A percentile compares a stretch with the other conserved stretches of the same genome.
Evolutionary conservation across 345 rosid genomes (phyloP).

Genomic region (Rhizophora mangle): DNA sequence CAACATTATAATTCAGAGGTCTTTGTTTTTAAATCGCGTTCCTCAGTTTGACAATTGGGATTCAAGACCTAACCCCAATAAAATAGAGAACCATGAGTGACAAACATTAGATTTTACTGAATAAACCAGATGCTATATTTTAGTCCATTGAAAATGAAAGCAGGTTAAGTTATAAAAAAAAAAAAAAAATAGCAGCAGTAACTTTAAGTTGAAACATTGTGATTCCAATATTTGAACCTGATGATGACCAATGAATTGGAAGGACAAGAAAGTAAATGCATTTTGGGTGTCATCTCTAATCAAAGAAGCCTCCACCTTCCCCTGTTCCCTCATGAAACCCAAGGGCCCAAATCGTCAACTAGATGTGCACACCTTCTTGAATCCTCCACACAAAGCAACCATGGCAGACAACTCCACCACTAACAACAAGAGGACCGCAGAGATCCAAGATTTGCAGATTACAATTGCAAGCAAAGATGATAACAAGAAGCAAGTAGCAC

Average conservation of each 20-base stretch:
- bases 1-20: too few relatives aligned
- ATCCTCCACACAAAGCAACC: constrained; percentile 30
- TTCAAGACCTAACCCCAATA: too few relatives aligned
- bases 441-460: constrained; percentile 73
- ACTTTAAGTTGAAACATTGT: constrained; percentile 43
- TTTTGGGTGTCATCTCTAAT: constrained; percentile 32
- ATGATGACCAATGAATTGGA: constrained; percentile 24
- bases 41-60: too few relatives aligned
- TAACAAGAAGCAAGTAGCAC: constrained; percentile 51
- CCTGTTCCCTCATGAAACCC: constrained; percentile 22
- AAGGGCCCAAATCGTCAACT: constrained; percentile 16
- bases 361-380: constrained; percentile 51
- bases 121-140: background rate
- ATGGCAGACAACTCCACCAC: constrained; percentile 26
- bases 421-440: constrained; percentile 36
- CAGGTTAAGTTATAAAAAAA: background rate
- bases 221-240: constrained; percentile 37
- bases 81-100: background rate
- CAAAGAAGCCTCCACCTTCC: constrained; percentile 19
- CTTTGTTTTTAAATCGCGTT: too few relatives aligned
- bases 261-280: constrained; percentile 26
- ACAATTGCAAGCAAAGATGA: constrained; percentile 56
- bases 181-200: constrained; percentile 16
- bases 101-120: background rate
- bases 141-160: constrained; percentile 22